Evolutionary conservation across 2,329 filamentous ascomycete species (phyloP), one percentile per base, ranked within the genome.

Genomic region (Xylariaceae sp.): DNA sequence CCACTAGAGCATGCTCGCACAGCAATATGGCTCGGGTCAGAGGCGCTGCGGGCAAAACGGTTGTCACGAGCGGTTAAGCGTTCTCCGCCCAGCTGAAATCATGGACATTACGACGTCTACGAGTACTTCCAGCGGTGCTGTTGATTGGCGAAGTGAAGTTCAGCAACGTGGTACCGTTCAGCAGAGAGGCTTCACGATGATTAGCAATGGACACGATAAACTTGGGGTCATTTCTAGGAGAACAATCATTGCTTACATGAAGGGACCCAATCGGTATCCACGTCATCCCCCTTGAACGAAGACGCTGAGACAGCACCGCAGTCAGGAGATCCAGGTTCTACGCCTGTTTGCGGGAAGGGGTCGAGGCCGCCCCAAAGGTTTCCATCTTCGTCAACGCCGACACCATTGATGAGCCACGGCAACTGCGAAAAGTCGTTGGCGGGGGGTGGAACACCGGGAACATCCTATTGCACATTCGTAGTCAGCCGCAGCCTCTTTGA

Each of bases 281-380:
- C 44, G 22, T 51, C 49, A 10, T 54, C 54, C 2, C 52, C 56
- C 36, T 40, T 39, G 22, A 56, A 58, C 14, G 19, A 33, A 1
- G 49, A 17, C 2, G 54, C 44, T 14, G n/a, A 14, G 17, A 48
- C 2, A 46, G 7, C 22, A 27, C 47, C 38, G 45, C 58, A 65
- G 6, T 45, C 39, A 1, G 44, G 63, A 22, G 55, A 32, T 39
- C 63, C 61, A 15, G 64, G 62, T n/a, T 67, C 33, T 5, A 71
- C 59, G 1, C 68, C 68, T 1, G 59, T 66, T 55, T 71, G 67
- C 0, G 67, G 67, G 51, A 70, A 71, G 1, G 68, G 69, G 6
- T 68, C 61, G 4, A 71, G 55, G 0, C 67, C 66, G 0, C 68
- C 68, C 61, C 65, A 71, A 15, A 70, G 52, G 44, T 69, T 66